Base-by-base conservation (phyloP, 129 eudicot genomes). In the Ambrosia artemisiifolia region DNA sequence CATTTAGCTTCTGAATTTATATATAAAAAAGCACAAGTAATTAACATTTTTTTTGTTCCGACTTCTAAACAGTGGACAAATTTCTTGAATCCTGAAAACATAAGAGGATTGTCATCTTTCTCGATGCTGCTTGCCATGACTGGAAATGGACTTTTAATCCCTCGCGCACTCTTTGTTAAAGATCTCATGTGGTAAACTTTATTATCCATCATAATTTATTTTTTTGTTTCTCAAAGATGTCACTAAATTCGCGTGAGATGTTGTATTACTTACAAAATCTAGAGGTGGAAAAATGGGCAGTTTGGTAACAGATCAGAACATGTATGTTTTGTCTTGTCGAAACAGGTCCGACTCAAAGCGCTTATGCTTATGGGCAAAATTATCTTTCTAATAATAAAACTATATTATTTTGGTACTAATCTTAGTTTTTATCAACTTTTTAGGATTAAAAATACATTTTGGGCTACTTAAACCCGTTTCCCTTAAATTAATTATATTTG, bases 71-170 rank as follows among this genome's bases (percentile, higher is more conserved):
- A 95, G 99, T 91, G 97, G 97, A 95, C 99, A 50, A 95, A 91
- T 65, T 82, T 84, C 69, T 80, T 95, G 76, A 88, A 86, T 81
- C 96, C 99, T 73, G 96, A 95, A 14, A 95, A 95, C 81, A 82
- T 95, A 66, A 88, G 70, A 85, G 99, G 99, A 64, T 85, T 95
- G 51, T 95, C 99, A 69, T 76, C 99, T 50, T 46, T 86, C 53
- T 84, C 99, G 48, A 95, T 95, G 99, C 77, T 95, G 85, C 97
- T 95, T 72, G 99, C 96, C 42, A 88, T 95, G 97, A 80, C 80
- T 18, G 99, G 99, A 44, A 95, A 95, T 54, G 99, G 97, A 67
- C 91, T 95, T 50, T 33, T 95, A 89, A 87, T 95, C 54, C 99
- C 99, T 44, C 97, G 99, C 47, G 97, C 99, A 60, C 90, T 95